Base-by-base conservation (phyloP, 495 filamentous ascomycete species). In the Margaritispora aquatica region DNA sequence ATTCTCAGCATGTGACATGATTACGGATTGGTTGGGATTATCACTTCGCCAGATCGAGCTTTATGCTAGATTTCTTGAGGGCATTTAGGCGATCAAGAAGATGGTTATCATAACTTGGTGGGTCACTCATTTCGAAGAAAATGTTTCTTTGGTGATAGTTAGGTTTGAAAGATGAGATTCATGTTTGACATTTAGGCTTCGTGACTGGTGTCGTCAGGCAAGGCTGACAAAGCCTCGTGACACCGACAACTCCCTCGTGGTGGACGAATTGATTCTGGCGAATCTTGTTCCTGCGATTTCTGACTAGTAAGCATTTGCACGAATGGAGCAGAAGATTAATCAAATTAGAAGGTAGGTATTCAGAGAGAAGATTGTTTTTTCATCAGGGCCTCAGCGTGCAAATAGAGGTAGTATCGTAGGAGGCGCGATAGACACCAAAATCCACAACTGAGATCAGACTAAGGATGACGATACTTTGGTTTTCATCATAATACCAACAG, bases 341-440 rank as follows among this genome's bases (percentile, higher is more conserved):
- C n/a, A n/a, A n/a, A n/a, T n/a, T n/a, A n/a, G n/a, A n/a, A n/a
- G n/a, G n/a, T n/a, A n/a, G n/a, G n/a, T n/a, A n/a, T n/a, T 84
- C 80, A 84, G 81, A 83, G 81, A 84, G 81, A 84, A 84, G 80
- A 84, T 84, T 84, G 70, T 57, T 62, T 66, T n/a, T 78, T 77
- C 77, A 79, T 77, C 80, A 63, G 21, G 26, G 44, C 38, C 50
- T 62, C 49, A 65, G 62, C 59, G 57, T 56, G 61, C 63, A 63
- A 62, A 56, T 67, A 64, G 64, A 63, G 48, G 62, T 55, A 62
- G 29, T 58, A 55, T 56, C 54, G 59, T 57, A 59, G 48, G 55
- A 54, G 44, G 26, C 27, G 41, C 60, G 55, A 59, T 3, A 44
- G 61, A 54, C 44, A 55, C 60, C 17, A 61, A 57, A 44, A 53